These are phyloP conservation scores for Dentipellis fragilis DNA, from an alignment of 768 basidiomycete species.

Conservation along the genomic window DNA sequence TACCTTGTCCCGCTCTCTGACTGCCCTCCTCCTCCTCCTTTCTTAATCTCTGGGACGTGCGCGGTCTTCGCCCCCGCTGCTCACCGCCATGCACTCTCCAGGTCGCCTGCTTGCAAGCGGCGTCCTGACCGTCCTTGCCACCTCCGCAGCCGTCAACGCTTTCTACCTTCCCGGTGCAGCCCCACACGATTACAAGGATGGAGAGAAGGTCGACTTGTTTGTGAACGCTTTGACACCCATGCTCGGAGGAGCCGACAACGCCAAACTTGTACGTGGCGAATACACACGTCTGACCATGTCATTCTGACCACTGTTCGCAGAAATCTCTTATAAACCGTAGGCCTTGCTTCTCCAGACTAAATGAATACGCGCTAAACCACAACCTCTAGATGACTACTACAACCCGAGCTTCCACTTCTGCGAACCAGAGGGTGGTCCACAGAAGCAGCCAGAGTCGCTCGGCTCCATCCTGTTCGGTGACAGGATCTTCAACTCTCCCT, in stretches of 20 bases:
- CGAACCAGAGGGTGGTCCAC: slow-evolving; percentile 59
- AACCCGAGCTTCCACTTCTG: slow-evolving; percentile 82
- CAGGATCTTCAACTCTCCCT: slow-evolving; percentile 85
- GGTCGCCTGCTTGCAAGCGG: slow-evolving; percentile 13
- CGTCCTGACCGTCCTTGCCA: slow-evolving; percentile 14
- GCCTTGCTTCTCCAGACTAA: slow-evolving; percentile 11
- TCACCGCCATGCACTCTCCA: slow-evolving; percentile 8
- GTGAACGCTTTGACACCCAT: slow-evolving; percentile 90
- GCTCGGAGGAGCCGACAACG: slow-evolving; percentile 53
- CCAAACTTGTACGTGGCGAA: slow-evolving; percentile 54
- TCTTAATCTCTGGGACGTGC: no score
- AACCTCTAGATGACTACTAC: slow-evolving; percentile 78
- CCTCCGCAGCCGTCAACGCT: slow-evolving; percentile 27
- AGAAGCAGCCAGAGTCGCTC: slow-evolving; percentile 73
- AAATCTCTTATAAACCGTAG: slow-evolving; percentile 88
- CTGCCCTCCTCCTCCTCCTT: no score
- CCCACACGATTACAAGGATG: slow-evolving; percentile 67
- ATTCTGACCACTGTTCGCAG: slow-evolving; percentile 28
- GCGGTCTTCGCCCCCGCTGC: not conserved
- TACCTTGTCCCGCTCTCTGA: no score
- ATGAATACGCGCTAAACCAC: not conserved
- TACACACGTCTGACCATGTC: not conserved
- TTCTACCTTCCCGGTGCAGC: slow-evolving; percentile 94
- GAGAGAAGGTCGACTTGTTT: slow-evolving; percentile 69
- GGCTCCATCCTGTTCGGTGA: slow-evolving; percentile 97